Base-by-base conservation (phyloP, 352 stramenopile genomes). In the Globisporangium iwayamae region DNA sequence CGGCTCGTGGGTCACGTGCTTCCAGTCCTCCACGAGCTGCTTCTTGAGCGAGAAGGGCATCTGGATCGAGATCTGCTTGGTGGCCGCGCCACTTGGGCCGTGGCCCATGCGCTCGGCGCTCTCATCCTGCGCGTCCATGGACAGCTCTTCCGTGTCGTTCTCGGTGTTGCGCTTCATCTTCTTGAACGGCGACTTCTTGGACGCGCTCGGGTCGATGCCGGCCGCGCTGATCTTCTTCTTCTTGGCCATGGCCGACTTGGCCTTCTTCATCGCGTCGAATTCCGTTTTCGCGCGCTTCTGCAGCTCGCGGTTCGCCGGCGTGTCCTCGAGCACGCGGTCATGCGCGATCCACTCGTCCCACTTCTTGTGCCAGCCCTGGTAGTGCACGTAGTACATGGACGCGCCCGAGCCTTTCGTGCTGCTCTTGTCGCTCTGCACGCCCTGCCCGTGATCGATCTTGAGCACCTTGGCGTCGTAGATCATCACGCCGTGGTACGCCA, bases 31-130 rank as follows among this genome's bases (percentile, higher is more conserved):
- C 7, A 97, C 87, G 51, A 97, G 82, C 64, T 96, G 87, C 65
- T 96, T 96, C 81, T 97, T 96, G 60, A 97, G 83, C 51, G 87
- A 91, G 66, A 96, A 96, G 4, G 90, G 90, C 79, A 97, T 96
- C 50, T 91, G 79, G 54, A 95, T 78, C 45, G 75, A 76, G 28
- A 93, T 65, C 52, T 84, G 80, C 48, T 89, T 86, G 51, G 61
- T 50, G 8, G 22, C 50, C 6, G 3, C 30, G 5, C 30, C 30
- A 34, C 5, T 34, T 34, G 55, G 53, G 4, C 18, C 62, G 16
- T 32, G 62, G 20, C 71, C 64, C 6, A 48, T 59, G 0, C 60
- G 39, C 11, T 57, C 66, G 46, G 3, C 5, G 5, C 62, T 63
- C 13, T 78, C 68, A 46, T 65, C 67, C 1, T 60, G 66, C 7